Base-by-base conservation (phyloP, 805 yeast genomes). In the Alloascoidea hylecoeti region DNA sequence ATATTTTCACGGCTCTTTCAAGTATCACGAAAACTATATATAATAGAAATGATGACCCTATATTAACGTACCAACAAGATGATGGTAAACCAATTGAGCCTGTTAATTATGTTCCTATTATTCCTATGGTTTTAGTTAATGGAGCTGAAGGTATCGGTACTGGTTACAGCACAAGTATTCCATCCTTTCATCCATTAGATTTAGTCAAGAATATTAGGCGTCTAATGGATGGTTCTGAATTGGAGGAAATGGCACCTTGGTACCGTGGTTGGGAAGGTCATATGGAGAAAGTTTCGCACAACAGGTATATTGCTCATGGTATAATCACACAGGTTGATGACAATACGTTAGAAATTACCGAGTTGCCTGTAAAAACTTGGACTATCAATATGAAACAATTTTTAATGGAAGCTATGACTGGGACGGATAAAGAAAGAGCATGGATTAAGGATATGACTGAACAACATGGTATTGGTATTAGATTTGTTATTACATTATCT, bases 81-180 rank as follows among this genome's bases (percentile, higher is more conserved):
- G 98, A 92, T 60, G 97, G 85, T 49, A 78, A 74, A 44, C 76
- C 89, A 0, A 94, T 89, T 15, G 98, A 92, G 55, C 98, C 98
- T 0, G 86, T 83, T 49, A 85, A 94, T 86, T 92, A 85, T 56
- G 64, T 84, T 33, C 98, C 98, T 1, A 75, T 92, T n/a, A 48
- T 92, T 32, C 98, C 98, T 5, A 83, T 86, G 84, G 54, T 92
- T n/a, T 66, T 92, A 43, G 95, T 92, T 3, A 92, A 92, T 52
- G 98, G 98, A 41, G 70, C 89, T 5, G 98, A 92, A 58, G 98
- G 98, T 63, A 92, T 92, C 56, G 98, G 98, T 44, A 88, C 98
- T 35, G 98, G 98, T 46, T 92, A 97, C 96, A 83, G 95, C 46
- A 86, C 97, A 1, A 75, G 73, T 43, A 79, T 92, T 44, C 98